Conservation (phyloP, 2,329 filamentous ascomycete genomes). For the Sporothrix variecibatus region DNA sequence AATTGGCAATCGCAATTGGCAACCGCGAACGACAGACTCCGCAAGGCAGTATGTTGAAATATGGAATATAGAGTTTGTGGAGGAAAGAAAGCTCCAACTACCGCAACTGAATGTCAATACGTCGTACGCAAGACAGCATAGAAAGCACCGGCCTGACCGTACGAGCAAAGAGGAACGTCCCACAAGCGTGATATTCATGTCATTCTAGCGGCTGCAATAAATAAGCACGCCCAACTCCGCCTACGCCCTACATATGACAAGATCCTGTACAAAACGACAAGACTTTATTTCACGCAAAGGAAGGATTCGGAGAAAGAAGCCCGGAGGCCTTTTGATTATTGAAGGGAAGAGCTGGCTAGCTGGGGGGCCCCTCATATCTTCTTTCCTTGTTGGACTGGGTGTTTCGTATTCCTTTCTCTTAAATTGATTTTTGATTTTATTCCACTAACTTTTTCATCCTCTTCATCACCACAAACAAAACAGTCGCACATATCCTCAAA, state of each 20-base stretch:
- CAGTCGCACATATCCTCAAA: slow-evolving; percentile 9
- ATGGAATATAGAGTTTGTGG: not conserved
- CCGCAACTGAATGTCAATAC: not conserved
- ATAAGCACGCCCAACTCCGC: not conserved
- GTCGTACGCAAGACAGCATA: not conserved
- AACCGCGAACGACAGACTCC: not conserved
- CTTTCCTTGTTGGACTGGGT: not conserved
- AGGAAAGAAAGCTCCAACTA: not conserved
- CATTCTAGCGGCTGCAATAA: not conserved
- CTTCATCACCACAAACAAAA: not conserved
- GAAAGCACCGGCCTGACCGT: not conserved
- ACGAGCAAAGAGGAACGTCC: not conserved
- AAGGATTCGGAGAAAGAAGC: not conserved
- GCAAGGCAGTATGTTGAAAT: not conserved
- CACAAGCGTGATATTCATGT: not conserved
- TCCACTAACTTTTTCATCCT: not conserved
- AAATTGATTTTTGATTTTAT: not conserved
- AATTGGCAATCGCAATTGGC: not conserved
- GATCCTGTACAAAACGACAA: not conserved
- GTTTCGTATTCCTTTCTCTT: not conserved
- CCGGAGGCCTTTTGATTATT: not conserved
- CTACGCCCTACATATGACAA: not conserved
- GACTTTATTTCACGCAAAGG: not conserved
- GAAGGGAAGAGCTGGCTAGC: not conserved
- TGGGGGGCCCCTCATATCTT: not conserved